Evolutionary conservation across 139 green algal species (phyloP).

Genomic region (Auxenochlorella protothecoides): DNA sequence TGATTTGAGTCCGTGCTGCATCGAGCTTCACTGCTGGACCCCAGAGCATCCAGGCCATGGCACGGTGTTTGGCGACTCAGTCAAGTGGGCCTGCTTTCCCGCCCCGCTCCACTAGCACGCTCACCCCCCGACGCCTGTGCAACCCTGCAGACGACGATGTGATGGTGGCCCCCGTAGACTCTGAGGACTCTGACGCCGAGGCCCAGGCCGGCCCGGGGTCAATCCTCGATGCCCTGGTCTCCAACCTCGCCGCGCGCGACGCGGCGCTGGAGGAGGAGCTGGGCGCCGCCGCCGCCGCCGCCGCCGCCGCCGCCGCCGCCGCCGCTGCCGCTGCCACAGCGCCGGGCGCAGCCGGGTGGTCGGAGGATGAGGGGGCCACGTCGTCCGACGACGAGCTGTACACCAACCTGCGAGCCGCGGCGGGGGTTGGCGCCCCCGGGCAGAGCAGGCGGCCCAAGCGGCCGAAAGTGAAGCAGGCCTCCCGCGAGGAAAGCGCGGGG

Average conservation of each 20-base stretch:
- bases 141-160: slow-evolving; percentile 20
- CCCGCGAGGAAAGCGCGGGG: neutral
- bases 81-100: neutral
- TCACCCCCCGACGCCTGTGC: neutral
- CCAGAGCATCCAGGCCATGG: too few species aligned
- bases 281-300: neutral
- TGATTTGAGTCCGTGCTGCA: too few species aligned
- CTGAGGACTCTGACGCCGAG: too few species aligned
- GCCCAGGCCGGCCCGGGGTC: too few species aligned
- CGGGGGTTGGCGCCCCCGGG: too few species aligned
- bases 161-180: neutral
- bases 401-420: too few species aligned
- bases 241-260: slow-evolving; percentile 1
- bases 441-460: neutral
- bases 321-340: neutral
- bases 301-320: neutral
- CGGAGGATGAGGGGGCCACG: too few species aligned
- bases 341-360: too few species aligned
- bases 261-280: slow-evolving; percentile 9
- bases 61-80: too few species aligned
- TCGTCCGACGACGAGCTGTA: too few species aligned
- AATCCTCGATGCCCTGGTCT: too few species aligned
- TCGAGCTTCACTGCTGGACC: too few species aligned
- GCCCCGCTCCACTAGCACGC: neutral
- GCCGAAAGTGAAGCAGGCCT: neutral